Base-by-base conservation (phyloP, 192 early-diverging fungal genomes). In the Allomyces macrogynus region DNA sequence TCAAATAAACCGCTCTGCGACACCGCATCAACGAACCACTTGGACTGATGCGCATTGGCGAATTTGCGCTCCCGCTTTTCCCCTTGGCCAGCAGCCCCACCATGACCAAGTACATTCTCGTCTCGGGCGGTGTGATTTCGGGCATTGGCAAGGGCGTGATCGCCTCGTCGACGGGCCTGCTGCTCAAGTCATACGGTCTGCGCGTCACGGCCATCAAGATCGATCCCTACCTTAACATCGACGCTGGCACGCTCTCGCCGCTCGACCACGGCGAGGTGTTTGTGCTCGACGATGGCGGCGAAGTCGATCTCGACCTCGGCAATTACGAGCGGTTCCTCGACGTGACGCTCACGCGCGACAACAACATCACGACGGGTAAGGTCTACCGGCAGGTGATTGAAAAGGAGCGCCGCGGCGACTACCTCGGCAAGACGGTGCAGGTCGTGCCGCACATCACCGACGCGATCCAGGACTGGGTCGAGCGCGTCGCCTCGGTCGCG, bases 281-380 rank as follows among this genome's bases (percentile, higher is more conserved):
- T 80, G 95, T 99, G 10, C 78, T 99, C 61, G 86, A 96, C 73
- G 95, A 99, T 72, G 95, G 95, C 40, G 95, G 93, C 66, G 95
- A 99, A 75, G 95, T 99, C 18, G 95, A 99, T 76, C 81, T 99
- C 27, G 95, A 99, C 75, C 80, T 99, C 24, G 95, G 95, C 63
- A 99, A 99, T 80, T 99, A 99, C 75, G 95, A 99, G 81, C 87
- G 95, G 44, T 99, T 94, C 77, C 77, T 99, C 66, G 89, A 93
- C 74, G 83, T 97, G 12, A 87, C 85, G 8, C 78, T 99, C 73
- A 89, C 91, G 32, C 83, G 90, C 64, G 88, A 91, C 75, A 99
- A 99, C 86, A 99, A 97, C 76, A 99, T 99, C 71, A 99, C 95
- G 25, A 94, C 95, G 42, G 95, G 95, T 70, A 99, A 99, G 76